Percentiles rank a stretch among this genome's conserved stretches.
Conservation (phyloP, 2,329 filamentous ascomycete species). For the Teratosphaeria destructans region DNA sequence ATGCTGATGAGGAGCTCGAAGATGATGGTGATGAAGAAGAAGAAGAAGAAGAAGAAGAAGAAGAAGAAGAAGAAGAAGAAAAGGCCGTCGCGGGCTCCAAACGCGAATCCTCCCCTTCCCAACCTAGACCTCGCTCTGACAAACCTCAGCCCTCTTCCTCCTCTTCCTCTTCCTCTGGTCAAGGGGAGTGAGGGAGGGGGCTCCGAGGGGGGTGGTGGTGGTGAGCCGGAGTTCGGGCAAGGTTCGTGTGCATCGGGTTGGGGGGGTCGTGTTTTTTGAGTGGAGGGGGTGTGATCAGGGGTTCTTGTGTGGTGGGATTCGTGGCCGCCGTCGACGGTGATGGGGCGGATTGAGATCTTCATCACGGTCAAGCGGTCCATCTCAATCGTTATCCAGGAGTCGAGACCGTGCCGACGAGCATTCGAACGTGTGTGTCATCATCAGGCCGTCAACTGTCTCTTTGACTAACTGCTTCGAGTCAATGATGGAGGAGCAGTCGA, state of each 20-base stretch:
- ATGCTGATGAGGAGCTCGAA: constrained; percentile 15
- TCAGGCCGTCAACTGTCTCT: too few relatives aligned
- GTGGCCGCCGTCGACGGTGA: too few relatives aligned
- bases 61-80: constrained; percentile 10
- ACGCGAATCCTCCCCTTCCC: constrained; percentile 8
- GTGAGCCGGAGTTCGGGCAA: constrained; percentile 30
- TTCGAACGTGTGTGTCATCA: too few relatives aligned
- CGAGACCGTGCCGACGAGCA: too few relatives aligned
- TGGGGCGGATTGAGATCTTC: neutral
- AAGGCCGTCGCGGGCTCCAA: constrained; percentile 10
- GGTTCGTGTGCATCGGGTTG: constrained; percentile 34
- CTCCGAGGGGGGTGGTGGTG: constrained; percentile 34
- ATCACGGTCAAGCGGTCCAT: neutral
- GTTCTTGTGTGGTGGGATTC: neutral
- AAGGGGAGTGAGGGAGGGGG: constrained; percentile 32
- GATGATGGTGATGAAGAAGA: constrained; percentile 12
- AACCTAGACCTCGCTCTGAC: constrained; percentile 15
- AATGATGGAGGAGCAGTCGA: too few relatives aligned
- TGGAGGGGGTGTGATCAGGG: neutral
- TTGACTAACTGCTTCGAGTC: too few relatives aligned
- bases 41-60: constrained; percentile 22
- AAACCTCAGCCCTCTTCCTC: constrained; percentile 27
- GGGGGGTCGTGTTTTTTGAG: constrained; percentile 34
- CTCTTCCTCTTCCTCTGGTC: too few relatives aligned
- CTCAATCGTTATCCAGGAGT: too few relatives aligned